Conservation (phyloP, 345 rosid genomes). For the Euphorbia pulcherrima region DNA sequence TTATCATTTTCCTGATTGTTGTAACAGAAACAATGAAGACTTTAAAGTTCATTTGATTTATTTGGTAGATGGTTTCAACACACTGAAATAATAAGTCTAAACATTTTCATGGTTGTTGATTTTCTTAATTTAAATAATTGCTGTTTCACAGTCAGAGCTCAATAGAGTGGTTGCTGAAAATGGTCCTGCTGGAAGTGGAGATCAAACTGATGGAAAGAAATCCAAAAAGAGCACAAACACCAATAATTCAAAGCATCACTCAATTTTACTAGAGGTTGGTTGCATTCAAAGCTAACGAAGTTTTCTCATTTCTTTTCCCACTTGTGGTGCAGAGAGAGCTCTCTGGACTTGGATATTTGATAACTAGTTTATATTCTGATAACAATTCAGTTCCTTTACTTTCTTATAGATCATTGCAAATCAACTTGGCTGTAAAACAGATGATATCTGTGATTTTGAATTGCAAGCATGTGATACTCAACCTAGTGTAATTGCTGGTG, state of each 20-base stretch:
- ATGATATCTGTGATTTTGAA: conserved; percentile 85
- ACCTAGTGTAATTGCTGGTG: conserved; percentile 80
- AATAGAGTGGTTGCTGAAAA: conserved; percentile 44
- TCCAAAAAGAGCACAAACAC: conserved; percentile 13
- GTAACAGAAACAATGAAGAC: not conserved
- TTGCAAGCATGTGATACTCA: conserved; percentile 97
- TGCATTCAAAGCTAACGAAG: not conserved
- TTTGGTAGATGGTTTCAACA: not conserved
- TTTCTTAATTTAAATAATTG: conserved; percentile 20
- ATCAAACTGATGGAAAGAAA: conserved; percentile 30
- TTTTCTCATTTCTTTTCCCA: not conserved
- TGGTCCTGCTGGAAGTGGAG: conserved; percentile 35
- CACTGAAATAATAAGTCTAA: not conserved
- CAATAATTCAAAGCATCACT: conserved; percentile 56
- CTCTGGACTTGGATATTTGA: not conserved
- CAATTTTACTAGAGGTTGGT: conserved; percentile 64
- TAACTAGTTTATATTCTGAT: not conserved
- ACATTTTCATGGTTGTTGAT: not conserved
- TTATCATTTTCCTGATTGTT: not conserved
- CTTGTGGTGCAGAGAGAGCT: not conserved
- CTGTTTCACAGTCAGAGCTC: conserved; percentile 64
- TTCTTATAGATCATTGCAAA: conserved; percentile 55
- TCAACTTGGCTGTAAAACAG: conserved; percentile 57
- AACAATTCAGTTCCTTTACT: conserved; percentile 5
- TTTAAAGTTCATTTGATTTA: not conserved